Evolutionary conservation across 495 filamentous ascomycete species (phyloP).

Genomic region (Lasiosphaeria ovina): DNA sequence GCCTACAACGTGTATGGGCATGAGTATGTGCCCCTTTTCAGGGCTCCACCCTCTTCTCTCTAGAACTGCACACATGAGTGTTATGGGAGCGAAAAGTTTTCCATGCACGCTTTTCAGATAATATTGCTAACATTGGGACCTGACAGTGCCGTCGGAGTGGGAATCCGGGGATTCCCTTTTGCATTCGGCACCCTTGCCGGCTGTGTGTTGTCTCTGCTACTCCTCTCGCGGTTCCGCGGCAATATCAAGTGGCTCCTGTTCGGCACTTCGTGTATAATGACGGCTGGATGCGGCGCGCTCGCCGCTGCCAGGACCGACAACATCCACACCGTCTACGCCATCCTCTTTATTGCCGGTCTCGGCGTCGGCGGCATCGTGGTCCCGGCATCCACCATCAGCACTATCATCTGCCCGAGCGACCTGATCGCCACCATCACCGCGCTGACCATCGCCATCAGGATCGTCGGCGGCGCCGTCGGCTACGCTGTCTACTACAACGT

Average conservation of each 20-base stretch:
- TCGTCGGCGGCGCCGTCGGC: constrained; percentile 68
- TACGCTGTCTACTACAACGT: constrained; percentile 77
- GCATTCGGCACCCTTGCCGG: constrained; percentile 63
- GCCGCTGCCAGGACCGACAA: constrained; percentile 58
- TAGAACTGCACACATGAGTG: not conserved
- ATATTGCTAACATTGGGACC: not conserved
- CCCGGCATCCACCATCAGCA: constrained; percentile 55
- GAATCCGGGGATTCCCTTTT: constrained; percentile 63
- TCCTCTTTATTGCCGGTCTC: constrained; percentile 63
- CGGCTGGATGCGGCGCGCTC: constrained; percentile 64
- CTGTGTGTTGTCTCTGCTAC: constrained; percentile 59
- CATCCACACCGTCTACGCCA: constrained; percentile 57
- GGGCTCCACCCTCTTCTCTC: not conserved
- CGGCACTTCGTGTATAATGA: constrained; percentile 63
- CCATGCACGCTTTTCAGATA: not conserved
- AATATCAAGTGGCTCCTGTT: constrained; percentile 64
- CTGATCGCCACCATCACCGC: constrained; percentile 72
- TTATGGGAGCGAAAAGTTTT: no score
- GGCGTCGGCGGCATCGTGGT: constrained; percentile 75
- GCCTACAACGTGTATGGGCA: constrained; percentile 74
- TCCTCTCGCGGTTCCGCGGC: constrained; percentile 60
- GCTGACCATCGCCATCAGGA: constrained; percentile 69
- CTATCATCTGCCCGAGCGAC: constrained; percentile 71
- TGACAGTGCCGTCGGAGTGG: constrained; percentile 55
- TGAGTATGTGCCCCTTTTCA: constrained; percentile 33